Base-by-base conservation (phyloP, 1,284 basidiomycete species). In the Apiotrichum sp. region DNA sequence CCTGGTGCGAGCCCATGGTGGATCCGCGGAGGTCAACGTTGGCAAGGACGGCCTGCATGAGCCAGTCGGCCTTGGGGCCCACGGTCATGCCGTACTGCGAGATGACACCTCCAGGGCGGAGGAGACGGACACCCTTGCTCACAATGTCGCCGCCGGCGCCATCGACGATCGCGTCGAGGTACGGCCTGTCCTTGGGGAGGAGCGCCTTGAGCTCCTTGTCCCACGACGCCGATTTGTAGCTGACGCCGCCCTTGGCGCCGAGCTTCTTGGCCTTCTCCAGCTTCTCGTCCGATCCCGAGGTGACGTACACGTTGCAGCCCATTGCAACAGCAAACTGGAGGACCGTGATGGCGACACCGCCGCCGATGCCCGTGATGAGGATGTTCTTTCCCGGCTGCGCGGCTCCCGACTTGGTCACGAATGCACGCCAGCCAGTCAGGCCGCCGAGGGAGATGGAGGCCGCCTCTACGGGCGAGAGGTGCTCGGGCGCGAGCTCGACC, bases 41-140 rank as follows among this genome's bases (percentile, higher is more conserved):
- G 56, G 53, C 53, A 31, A 61, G 59, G 10, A 61, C 59, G 13
- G 59, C 59, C 38, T 41, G 41, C 59, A 61, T 61, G 34, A 46
- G 32, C 59, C 59, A 61, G 31, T 61, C 59, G 55, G 56, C 56
- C 59, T 61, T 61, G 53, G 55, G 59, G 3, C 50, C 39, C 43
- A 57, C 52, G 8, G 59, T 61, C 59, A 61, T 61, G 47, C 59
- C 59, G 44, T 61, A 61, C 53, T 61, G 59, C 10, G 49, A 31
- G 44, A 61, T 61, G 29, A 61, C 59, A 36, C 59, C 59, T 13
- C 59, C 59, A 8, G 59, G 41, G 42, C 55, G 52, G 10, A 61
- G 55, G 8, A 61, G 47, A 33, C 49, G 47, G 22, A 55, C 50
- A 33, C 52, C 47, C 50, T 53, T 55, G 33, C n/a, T 2, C 16